Evolutionary conservation across 176 grass and related monocot genomes (phyloP), one percentile per base, ranked within the genome.

Genomic region (Oryza officinalis): DNA sequence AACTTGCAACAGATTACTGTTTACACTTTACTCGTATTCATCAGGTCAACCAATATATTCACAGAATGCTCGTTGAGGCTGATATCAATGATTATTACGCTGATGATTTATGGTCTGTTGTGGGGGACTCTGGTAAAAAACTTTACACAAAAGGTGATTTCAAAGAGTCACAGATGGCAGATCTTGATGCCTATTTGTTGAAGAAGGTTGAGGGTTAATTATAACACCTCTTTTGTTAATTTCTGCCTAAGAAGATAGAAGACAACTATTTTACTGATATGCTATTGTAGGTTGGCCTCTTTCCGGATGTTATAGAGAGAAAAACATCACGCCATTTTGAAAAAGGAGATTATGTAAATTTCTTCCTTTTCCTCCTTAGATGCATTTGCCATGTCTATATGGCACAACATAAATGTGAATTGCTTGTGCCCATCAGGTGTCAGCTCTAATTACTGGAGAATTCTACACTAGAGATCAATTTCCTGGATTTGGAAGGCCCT

Each of bases 401-500:
- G 3, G 49, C 54, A 47, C 61, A 32, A 33, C 37, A 85, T 69
- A 72, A 75, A 81, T 74, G 17, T 66, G 61, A 70, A 37, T 75
- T 78, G 40, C 0, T 15, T 67, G 75, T 76, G 13, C 44, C 71
- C 46, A 67, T 80, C 59, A 98, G 93, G 93, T 98, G 22, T 98
- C 96, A n/a, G 96, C 96, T 79, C 83, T 93, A 69, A 92, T 98
- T 59, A 98, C 96, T 66, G 87, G 77, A 81, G 96, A 95, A 80
- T 98, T 95, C 87, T 98, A 98, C 78, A 89, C 83, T 80, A 95
- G 91, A 87, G 92, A 98, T 64, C 96, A 95, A 30, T 98, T 98
- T 67, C 93, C 93, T 2, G 96, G 96, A 89, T 98, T 98, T 87
- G 96, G 91, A 80, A 88, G 96, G 23, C 96, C 96, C 78, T 98